Conservation (phyloP, 2,329 filamentous ascomycete species). For the Calonectria ilicicola region DNA sequence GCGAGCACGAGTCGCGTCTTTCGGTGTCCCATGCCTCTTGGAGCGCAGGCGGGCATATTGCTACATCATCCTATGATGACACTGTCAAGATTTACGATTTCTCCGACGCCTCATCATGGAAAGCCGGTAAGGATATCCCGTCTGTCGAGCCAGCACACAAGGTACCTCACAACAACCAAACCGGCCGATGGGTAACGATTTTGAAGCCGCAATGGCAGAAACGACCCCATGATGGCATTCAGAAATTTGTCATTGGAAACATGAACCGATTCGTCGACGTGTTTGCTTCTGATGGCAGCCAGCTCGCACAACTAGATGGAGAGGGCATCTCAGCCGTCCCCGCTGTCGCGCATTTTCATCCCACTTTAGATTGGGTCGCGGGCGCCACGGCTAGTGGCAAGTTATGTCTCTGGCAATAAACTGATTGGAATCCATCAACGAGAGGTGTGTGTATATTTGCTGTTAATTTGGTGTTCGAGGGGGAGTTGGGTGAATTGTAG, state of each 20-base stretch:
- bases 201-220: constrained; percentile 89
- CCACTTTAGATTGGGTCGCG: constrained; percentile 89
- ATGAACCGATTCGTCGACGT: constrained; percentile 98
- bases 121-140: constrained; percentile 67
- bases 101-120: constrained; percentile 70
- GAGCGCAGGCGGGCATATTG: constrained; percentile 85
- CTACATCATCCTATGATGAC: constrained; percentile 94
- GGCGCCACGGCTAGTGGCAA: constrained; percentile 94
- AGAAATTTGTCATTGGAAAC: constrained; percentile 93
- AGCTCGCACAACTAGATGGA: constrained; percentile 88
- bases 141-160: constrained; percentile 77
- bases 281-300: constrained; percentile 83
- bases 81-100: constrained; percentile 94
- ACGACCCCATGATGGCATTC: constrained; percentile 79
- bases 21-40: constrained; percentile 95
- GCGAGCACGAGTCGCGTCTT: constrained; percentile 83
- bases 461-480: not conserved
- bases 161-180: constrained; percentile 94
- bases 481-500: constrained; percentile 5
- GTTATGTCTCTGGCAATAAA: constrained; percentile 87
- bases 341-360: constrained; percentile 91
- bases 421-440: no score
- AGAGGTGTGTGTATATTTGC: not conserved
- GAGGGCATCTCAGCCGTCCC: constrained; percentile 95
- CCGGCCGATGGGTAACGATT: constrained; percentile 91